These are phyloP conservation scores for Pholiota adiposa DNA, from an alignment of 1,284 basidiomycete species.

Conservation along the genomic window DNA sequence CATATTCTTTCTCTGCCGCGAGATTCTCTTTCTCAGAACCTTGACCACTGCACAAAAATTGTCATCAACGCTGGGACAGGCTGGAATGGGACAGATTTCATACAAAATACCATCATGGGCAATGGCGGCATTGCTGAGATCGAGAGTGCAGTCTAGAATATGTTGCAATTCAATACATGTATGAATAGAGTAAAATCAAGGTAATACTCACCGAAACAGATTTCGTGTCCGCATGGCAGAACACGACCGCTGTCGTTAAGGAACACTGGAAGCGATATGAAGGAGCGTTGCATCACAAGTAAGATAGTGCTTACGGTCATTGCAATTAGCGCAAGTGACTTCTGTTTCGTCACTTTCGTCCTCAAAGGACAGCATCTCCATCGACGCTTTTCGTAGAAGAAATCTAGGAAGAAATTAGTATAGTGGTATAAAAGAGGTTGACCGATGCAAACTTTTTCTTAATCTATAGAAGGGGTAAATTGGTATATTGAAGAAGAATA, in stretches of 20 bases:
- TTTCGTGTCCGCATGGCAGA: slow-evolving; percentile 62
- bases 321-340: slow-evolving; percentile 55
- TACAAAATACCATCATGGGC: slow-evolving; percentile 64
- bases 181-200: too few species aligned
- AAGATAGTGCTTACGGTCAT: slow-evolving; percentile 48
- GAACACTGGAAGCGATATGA: slow-evolving; percentile 39
- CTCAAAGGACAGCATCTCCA: slow-evolving; percentile 41
- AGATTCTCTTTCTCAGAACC: slow-evolving; percentile 59
- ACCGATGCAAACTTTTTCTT: slow-evolving; percentile 37
- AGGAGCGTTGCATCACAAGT: not conserved
- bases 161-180: not conserved
- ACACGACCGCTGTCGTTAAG: slow-evolving; percentile 53
- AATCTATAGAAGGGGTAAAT: slow-evolving; percentile 29
- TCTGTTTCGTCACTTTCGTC: slow-evolving; percentile 48
- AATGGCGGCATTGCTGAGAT: slow-evolving; percentile 52
- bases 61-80: not conserved
- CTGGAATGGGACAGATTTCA: slow-evolving; percentile 23
- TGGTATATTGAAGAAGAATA: not conserved
- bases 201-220: slow-evolving; percentile 56
- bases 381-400: slow-evolving; percentile 48
- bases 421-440: not conserved
- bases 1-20: slow-evolving; percentile 56
- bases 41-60: slow-evolving; percentile 44
- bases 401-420: slow-evolving; percentile 30
- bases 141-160: slow-evolving; percentile 52